Evolutionary conservation across 176 grass and related monocot species (phyloP).

Genomic region (Typha latifolia): DNA sequence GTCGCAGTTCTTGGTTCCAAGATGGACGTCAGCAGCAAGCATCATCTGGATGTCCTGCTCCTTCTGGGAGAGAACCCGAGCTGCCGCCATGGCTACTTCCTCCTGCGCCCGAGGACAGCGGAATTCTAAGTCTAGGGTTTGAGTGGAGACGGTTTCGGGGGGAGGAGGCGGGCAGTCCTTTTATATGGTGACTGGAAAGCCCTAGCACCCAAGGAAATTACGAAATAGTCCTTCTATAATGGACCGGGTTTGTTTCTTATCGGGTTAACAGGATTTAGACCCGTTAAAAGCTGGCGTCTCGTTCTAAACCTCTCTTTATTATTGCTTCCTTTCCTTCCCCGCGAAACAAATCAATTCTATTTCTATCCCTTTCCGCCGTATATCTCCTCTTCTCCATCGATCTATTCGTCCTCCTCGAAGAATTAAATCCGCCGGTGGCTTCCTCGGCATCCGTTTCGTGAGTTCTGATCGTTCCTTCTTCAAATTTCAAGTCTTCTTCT

Average conservation of each 20-base stretch:
- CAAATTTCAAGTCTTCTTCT: background rate
- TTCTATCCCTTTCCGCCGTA: background rate
- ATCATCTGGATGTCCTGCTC: slow-evolving; percentile 95
- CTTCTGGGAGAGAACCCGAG: slow-evolving; percentile 47
- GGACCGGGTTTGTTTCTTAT: too few relatives aligned
- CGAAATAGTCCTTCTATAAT: too few relatives aligned
- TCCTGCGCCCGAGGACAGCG: background rate
- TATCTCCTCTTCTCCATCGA: background rate
- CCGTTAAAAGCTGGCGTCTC: too few relatives aligned
- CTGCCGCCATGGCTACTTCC: slow-evolving; percentile 45
- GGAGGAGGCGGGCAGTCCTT: too few relatives aligned
- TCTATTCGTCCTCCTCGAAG: background rate
- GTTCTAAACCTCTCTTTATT: background rate
- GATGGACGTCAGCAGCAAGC: slow-evolving; percentile 88
- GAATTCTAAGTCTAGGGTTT: background rate
- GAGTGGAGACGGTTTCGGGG: too few relatives aligned
- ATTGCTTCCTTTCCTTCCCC: background rate
- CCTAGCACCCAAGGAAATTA: too few relatives aligned
- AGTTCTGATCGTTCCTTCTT: background rate
- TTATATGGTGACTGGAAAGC: too few relatives aligned
- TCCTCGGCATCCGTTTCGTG: background rate
- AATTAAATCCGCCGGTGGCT: background rate
- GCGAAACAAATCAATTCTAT: background rate
- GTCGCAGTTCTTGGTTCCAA: slow-evolving; percentile 95
- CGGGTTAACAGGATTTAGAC: too few relatives aligned